Base-by-base conservation (phyloP, 1,139 yeast genomes). In the Debaryomyces psychrophilus region DNA sequence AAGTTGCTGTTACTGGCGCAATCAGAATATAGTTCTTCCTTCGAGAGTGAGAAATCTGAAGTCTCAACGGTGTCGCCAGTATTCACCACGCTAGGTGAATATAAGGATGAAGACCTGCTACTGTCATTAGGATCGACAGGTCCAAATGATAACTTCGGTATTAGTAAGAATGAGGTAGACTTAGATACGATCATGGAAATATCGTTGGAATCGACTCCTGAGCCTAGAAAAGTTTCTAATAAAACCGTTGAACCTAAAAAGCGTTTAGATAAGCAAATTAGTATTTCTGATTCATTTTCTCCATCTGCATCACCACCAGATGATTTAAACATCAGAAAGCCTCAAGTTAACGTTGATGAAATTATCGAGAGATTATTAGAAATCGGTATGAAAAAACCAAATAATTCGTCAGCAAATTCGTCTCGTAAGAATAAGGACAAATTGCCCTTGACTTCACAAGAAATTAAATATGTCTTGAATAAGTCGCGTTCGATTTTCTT, bases 401-500 rank as follows among this genome's bases (percentile, higher is more conserved):
- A 43, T 11, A 54, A 51, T 20, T 56, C 54, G 27, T 47, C 65
- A 41, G 42, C 60, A 9, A 41, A 45, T 1, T 50, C 65, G 5
- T 50, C 65, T 1, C 61, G 76, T 38, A 67, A 68, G 27, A 56
- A 61, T 29, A 69, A 76, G 36, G 79, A 75, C 52, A 68, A 73
- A 47, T 67, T 78, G 47, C 71, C 77, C 17, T 54, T 81, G 51
- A 57, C 77, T 38, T 66, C 79, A 6, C 70, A 76, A 53, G 93
- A 87, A 60, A 76, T 87, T 48, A 81, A 82, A 55, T 72, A 73
- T 49, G 79, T 90, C 45, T 83, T 93, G 61, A 73, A 81, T 26
- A 82, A 79, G 52, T 95, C 97, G 2, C 76, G 97, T 49, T 97
- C 93, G 60, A 85, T 93, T 18, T 87, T 93, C 56, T 69, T 93